These are phyloP conservation scores for Aspergillus sp. DNA, from an alignment of 2,329 filamentous ascomycete species.

Conservation along the genomic window DNA sequence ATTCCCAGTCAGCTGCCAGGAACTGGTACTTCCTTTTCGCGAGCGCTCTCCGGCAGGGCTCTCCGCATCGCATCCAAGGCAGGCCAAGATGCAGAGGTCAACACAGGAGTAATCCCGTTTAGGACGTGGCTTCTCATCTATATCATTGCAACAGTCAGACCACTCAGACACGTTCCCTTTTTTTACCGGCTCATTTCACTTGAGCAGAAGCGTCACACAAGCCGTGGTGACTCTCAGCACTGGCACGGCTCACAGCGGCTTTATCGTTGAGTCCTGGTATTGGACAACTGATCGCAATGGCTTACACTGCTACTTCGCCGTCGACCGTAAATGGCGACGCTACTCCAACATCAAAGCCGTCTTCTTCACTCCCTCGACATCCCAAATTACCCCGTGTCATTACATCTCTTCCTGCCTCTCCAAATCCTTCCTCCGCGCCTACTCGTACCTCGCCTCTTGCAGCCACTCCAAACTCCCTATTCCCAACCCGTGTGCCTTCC, in stretches of 20 bases:
- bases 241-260: conserved; percentile 24
- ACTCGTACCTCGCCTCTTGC: conserved; percentile 23
- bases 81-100: conserved; percentile 39
- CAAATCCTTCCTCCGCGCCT: conserved; percentile 19
- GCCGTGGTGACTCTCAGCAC: conserved; percentile 24
- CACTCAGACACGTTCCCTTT: conserved; percentile 20
- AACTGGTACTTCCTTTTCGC: conserved; percentile 15
- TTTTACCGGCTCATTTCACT: conserved; percentile 22
- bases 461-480: conserved; percentile 22
- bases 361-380: conserved; percentile 22
- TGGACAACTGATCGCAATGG: conserved; percentile 29
- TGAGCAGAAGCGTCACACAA: too few species aligned
- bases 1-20: conserved; percentile 10
- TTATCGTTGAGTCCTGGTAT: conserved; percentile 14
- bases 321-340: conserved; percentile 31
- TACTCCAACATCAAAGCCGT: conserved; percentile 29
- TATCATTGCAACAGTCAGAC: conserved; percentile 14
- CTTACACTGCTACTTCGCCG: conserved; percentile 28
- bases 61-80: conserved; percentile 32
- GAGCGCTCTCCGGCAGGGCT: conserved; percentile 35
- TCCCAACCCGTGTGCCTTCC: conserved; percentile 18
- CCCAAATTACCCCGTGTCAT: conserved; percentile 30
- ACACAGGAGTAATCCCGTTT: conserved; percentile 32
- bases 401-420: conserved; percentile 20
- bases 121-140: conserved; percentile 28